Conservation (phyloP, 75 land plant genomes). For the Gnetum montanum region DNA sequence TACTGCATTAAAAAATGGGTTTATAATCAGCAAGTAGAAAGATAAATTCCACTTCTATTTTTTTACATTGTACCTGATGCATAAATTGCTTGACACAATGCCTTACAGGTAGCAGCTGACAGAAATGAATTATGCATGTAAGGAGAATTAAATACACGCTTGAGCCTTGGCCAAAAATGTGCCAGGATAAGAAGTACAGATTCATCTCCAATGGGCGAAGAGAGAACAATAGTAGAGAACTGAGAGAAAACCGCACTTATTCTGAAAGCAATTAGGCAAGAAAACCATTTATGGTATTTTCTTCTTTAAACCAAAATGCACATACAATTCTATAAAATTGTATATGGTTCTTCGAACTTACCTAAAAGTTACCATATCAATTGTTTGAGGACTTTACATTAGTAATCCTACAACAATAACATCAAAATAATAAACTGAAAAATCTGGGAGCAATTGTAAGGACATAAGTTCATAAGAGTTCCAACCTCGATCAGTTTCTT, state of each 20-base stretch:
- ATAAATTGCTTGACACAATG: conserved; percentile 78
- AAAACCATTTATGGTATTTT: neutral
- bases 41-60: neutral
- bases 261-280: conserved; percentile 30
- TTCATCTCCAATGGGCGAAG: conserved; percentile 38
- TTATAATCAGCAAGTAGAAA: neutral
- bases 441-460: too few species aligned
- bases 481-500: too few species aligned
- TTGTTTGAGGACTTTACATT: neutral
- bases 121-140: conserved; percentile 71
- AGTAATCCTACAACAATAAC: too few species aligned
- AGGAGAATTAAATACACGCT: conserved; percentile 62
- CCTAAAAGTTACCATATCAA: too few species aligned
- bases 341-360: neutral
- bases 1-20: neutral
- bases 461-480: too few species aligned
- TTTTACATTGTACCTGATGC: conserved; percentile 74
- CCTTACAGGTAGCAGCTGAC: conserved; percentile 66
- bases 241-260: conserved; percentile 68
- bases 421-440: too few species aligned
- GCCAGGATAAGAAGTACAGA: conserved; percentile 41
- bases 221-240: conserved; percentile 27
- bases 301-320: neutral
- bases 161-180: conserved; percentile 84
- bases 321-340: neutral